A percentile compares a stretch with the other conserved stretches of the same genome.
Evolutionary conservation across 768 basidiomycete species (phyloP).

Genomic region (Melanogaster broomeanus): DNA sequence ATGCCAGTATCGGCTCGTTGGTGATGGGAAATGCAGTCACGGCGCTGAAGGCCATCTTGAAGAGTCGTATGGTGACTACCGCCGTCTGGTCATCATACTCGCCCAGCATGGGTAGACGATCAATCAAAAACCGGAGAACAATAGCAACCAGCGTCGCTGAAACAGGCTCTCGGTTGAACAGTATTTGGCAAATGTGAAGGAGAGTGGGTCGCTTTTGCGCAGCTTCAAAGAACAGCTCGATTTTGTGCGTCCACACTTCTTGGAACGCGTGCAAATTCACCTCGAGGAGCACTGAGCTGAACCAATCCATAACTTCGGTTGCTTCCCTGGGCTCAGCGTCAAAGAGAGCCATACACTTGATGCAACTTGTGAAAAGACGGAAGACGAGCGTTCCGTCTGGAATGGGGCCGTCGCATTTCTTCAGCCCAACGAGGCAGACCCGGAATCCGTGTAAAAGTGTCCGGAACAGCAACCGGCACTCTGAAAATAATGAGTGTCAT

Average conservation of each 20-base stretch:
- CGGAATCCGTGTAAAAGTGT: slow-evolving; percentile 89
- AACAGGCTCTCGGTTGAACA: slow-evolving; percentile 76
- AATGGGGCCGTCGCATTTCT: slow-evolving; percentile 74
- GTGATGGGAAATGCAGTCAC: slow-evolving; percentile 68
- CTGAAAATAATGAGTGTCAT: slow-evolving; percentile 41
- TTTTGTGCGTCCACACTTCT: slow-evolving; percentile 93
- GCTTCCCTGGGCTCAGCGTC: slow-evolving; percentile 68
- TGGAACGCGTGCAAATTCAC: slow-evolving; percentile 92
- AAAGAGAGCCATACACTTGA: slow-evolving; percentile 84
- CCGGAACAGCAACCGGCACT: slow-evolving; percentile 83
- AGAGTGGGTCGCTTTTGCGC: slow-evolving; percentile 76
- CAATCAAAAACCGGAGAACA: slow-evolving; percentile 82
- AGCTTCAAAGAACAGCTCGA: slow-evolving; percentile 86
- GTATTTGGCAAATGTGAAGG: slow-evolving; percentile 80
- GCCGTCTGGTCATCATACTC: slow-evolving; percentile 82
- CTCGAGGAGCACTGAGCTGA: slow-evolving; percentile 72
- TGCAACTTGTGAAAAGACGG: slow-evolving; percentile 82
- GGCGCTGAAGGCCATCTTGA: slow-evolving; percentile 94
- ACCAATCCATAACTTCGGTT: slow-evolving; percentile 83
- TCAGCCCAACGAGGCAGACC: slow-evolving; percentile 71
- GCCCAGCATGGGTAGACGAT: slow-evolving; percentile 79
- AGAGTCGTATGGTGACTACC: slow-evolving; percentile 83
- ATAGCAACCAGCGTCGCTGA: slow-evolving; percentile 86
- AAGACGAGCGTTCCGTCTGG: slow-evolving; percentile 88
- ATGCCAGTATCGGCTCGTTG: slow-evolving; percentile 93